Conservation (phyloP, 192 early-diverging fungal species). For the Coemansia sp. region DNA sequence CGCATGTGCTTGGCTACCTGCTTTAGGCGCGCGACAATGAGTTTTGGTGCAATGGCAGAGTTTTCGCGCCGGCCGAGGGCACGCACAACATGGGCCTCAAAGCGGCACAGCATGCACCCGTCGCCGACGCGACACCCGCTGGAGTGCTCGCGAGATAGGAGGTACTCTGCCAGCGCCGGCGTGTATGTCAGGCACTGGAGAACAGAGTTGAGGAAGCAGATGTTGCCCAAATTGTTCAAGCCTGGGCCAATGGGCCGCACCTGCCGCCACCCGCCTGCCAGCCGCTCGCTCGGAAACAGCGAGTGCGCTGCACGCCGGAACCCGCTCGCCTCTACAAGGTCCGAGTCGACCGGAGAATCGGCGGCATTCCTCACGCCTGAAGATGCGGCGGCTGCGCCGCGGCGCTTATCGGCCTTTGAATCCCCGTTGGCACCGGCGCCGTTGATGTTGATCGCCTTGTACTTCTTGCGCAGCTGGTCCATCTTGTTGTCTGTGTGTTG, state of each 20-base stretch:
- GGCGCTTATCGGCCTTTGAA: not conserved
- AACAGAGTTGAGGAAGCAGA: slow-evolving; percentile 78
- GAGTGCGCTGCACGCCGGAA: slow-evolving; percentile 57
- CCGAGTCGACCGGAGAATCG: not conserved
- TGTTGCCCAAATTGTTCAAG: slow-evolving; percentile 69
- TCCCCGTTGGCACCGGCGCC: not conserved
- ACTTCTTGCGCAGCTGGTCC: slow-evolving; percentile 60
- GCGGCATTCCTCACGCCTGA: slow-evolving; percentile 6
- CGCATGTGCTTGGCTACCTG: slow-evolving; percentile 74
- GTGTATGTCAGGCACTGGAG: slow-evolving; percentile 77
- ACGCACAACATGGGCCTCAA: slow-evolving; percentile 63
- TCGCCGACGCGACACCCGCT: slow-evolving; percentile 56
- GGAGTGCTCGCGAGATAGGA: slow-evolving; percentile 60
- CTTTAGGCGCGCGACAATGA: slow-evolving; percentile 62
- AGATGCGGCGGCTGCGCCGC: not conserved
- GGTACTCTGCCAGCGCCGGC: slow-evolving; percentile 64
- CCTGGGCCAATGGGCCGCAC: slow-evolving; percentile 63
- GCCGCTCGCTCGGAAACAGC: slow-evolving; percentile 58
- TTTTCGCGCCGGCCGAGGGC: slow-evolving; percentile 51
- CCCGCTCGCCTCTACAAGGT: slow-evolving; percentile 57
- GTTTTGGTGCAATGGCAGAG: slow-evolving; percentile 58
- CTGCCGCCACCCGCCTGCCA: slow-evolving; percentile 55
- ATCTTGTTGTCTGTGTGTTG: slow-evolving; percentile 58
- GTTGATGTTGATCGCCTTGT: slow-evolving; percentile 56
- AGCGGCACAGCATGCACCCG: slow-evolving; percentile 71